Conservation (phyloP, 2,329 filamentous ascomycete species). For the Diplodia intermedia region DNA sequence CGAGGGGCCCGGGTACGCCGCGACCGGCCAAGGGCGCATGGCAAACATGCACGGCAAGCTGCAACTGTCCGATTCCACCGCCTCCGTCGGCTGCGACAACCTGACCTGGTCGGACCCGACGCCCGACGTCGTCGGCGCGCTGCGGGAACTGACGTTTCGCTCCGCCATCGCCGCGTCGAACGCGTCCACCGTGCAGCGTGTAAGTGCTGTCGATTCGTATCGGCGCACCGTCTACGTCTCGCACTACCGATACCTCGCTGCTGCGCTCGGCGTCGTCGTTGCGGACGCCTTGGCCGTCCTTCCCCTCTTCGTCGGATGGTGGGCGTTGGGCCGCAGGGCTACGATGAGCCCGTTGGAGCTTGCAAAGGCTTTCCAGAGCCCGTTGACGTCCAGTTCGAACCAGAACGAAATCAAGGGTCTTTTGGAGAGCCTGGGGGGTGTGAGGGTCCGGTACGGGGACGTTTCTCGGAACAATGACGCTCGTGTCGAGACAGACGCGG, state of each 20-base stretch:
- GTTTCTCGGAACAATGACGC: too few relatives aligned
- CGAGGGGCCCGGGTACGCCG: too few relatives aligned
- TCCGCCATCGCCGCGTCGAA: constrained; percentile 4
- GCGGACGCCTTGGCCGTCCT: not conserved
- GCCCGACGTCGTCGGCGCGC: constrained; percentile 5
- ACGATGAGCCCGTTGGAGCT: constrained; percentile 1
- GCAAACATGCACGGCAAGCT: not conserved
- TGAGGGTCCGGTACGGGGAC: too few relatives aligned
- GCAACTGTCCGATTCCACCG: not conserved
- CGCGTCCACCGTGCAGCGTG: not conserved
- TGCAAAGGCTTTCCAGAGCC: not conserved
- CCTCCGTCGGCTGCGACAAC: not conserved
- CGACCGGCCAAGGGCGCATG: not conserved
- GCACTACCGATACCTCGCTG: not conserved
- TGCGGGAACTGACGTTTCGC: constrained; percentile 4
- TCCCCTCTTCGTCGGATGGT: not conserved
- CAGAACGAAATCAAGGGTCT: too few relatives aligned
- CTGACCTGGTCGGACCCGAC: constrained; percentile 5
- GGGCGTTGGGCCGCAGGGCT: not conserved
- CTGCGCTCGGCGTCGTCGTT: not conserved
- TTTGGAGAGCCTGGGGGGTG: too few relatives aligned
- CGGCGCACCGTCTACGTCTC: not conserved
- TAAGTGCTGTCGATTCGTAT: not conserved
- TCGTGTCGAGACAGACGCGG: too few relatives aligned
- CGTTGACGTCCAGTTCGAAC: too few relatives aligned